A percentile compares a stretch with the other conserved stretches of the same genome.
Conservation (phyloP, 768 basidiomycete genomes). For the Neoboletus brunneissimus region DNA sequence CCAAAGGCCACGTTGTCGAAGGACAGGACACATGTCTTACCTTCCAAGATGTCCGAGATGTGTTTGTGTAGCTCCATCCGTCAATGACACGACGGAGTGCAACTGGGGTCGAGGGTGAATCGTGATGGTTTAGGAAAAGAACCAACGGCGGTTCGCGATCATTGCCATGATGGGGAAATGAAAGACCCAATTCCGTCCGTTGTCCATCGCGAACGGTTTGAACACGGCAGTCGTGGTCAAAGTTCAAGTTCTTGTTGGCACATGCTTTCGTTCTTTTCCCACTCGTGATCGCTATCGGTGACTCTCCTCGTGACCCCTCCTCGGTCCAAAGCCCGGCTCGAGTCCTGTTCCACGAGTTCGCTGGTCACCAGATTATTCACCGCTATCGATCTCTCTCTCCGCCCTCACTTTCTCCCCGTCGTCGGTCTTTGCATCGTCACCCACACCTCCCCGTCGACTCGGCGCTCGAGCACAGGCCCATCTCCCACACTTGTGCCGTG, state of each 20-base stretch:
- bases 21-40: constrained; percentile 38
- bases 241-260: neutral
- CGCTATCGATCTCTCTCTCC: neutral
- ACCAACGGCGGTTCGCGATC: constrained; percentile 1
- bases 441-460: neutral
- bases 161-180: neutral
- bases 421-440: neutral
- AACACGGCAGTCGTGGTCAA: neutral
- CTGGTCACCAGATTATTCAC: neutral
- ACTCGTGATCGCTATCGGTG: neutral
- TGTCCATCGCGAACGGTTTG: neutral
- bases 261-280: neutral
- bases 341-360: too few relatives aligned
- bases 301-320: neutral
- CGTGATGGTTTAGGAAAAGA: constrained; percentile 3
- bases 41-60: constrained; percentile 15
- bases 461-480: neutral
- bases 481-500: neutral
- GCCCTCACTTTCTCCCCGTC: too few relatives aligned
- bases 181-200: neutral
- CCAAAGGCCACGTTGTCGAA: constrained; percentile 44
- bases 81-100: neutral
- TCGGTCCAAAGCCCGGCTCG: neutral
- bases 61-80: constrained; percentile 12
- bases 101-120: neutral